Conservation (phyloP, 305 asterid species). For the Solanum hybrid region DNA sequence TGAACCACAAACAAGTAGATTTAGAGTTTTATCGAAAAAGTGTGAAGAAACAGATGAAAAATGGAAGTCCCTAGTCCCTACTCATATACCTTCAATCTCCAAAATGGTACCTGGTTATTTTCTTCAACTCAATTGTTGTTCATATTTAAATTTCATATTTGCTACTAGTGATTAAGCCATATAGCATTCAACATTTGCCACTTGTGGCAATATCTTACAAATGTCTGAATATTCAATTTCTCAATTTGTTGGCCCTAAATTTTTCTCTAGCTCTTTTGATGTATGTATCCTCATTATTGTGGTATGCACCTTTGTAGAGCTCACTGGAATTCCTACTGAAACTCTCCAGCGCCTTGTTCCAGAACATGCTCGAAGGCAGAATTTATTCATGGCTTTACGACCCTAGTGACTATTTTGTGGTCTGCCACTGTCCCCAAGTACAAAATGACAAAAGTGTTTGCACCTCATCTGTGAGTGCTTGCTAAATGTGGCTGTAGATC, state of each 20-base stretch:
- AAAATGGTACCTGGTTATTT: not conserved
- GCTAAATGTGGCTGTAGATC: conserved; percentile 2
- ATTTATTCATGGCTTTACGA: conserved; percentile 93
- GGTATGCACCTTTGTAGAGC: conserved; percentile 42
- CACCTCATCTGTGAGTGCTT: not conserved
- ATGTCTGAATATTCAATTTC: not conserved
- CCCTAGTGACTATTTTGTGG: conserved; percentile 28
- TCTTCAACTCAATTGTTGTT: not conserved
- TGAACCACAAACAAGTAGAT: not conserved
- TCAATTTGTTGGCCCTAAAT: not conserved
- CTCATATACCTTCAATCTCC: not conserved
- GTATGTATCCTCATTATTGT: not conserved
- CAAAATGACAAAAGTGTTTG: not conserved
- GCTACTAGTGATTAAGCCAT: not conserved
- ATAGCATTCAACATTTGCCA: not conserved
- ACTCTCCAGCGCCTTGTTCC: conserved; percentile 84
- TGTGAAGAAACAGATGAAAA: not conserved
- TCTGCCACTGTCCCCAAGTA: not conserved
- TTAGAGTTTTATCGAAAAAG: not conserved
- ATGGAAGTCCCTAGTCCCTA: not conserved
- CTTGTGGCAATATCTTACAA: not conserved
- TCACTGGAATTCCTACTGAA: conserved; percentile 67
- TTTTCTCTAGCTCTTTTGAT: not conserved
- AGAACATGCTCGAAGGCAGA: conserved; percentile 95
- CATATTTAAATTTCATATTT: not conserved